Conservation (phyloP, 169 alveolate genomes). For the Cryptosporidium xiaoi region DNA sequence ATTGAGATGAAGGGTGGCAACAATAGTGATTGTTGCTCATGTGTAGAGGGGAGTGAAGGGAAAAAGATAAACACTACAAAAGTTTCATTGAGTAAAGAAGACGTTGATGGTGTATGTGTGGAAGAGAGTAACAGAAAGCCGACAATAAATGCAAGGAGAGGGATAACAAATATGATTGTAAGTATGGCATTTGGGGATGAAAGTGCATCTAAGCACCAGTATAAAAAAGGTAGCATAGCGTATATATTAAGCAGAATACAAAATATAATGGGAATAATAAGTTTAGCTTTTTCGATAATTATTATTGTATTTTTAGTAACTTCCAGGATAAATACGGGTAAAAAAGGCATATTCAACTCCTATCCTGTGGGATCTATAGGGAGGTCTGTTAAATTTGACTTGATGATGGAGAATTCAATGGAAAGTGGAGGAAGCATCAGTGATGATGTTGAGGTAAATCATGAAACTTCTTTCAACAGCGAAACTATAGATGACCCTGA, state of each 20-base stretch:
- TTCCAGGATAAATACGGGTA: constrained; percentile 39
- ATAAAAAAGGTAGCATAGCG: constrained; percentile 50
- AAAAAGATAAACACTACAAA: background rate
- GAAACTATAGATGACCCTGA: constrained; percentile 63
- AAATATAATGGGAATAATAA: constrained; percentile 24
- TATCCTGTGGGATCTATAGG: constrained; percentile 63
- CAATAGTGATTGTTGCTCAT: background rate
- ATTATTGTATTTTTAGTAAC: constrained; percentile 25
- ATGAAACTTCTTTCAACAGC: constrained; percentile 2
- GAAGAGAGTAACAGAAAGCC: constrained; percentile 5
- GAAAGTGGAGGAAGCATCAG: background rate
- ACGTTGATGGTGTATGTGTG: background rate
- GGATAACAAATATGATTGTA: constrained; percentile 10
- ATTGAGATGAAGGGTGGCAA: background rate
- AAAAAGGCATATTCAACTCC: background rate
- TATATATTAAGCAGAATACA: constrained; percentile 44
- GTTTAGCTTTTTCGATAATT: constrained; percentile 36
- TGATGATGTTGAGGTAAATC: background rate
- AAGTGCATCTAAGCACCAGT: background rate
- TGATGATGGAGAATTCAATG: constrained; percentile 18
- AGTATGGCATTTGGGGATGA: constrained; percentile 22
- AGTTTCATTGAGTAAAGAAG: background rate
- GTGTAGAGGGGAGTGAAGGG: background rate
- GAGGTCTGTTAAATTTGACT: constrained; percentile 42
- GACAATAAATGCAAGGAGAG: constrained; percentile 43